Evolutionary conservation across 495 filamentous ascomycete species (phyloP).

Genomic region (Rhypophila decipiens): DNA sequence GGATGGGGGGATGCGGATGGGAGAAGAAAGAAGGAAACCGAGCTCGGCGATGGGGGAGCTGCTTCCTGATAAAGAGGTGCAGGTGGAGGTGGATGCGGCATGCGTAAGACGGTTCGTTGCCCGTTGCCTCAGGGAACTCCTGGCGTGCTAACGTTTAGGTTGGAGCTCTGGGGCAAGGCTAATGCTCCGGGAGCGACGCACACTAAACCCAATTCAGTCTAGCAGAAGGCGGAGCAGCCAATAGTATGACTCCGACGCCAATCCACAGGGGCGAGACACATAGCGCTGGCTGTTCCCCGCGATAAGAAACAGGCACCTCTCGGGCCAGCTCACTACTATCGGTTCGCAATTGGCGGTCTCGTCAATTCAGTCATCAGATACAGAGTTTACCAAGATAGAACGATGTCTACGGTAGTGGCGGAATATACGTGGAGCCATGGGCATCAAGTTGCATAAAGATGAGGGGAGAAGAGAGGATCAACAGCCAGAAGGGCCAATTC

Average conservation of each 20-base stretch:
- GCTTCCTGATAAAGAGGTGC: conserved; percentile 24
- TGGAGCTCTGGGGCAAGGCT: conserved; percentile 6
- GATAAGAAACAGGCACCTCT: conserved; percentile 1
- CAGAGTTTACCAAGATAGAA: too few relatives aligned
- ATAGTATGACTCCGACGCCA: conserved; percentile 6
- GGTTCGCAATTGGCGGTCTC: too few relatives aligned
- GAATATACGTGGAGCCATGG: too few relatives aligned
- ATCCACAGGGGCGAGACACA: conserved; percentile 18
- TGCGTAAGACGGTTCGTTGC: conserved; percentile 19
- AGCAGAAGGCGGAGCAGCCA: conserved; percentile 23
- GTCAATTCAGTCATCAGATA: too few relatives aligned
- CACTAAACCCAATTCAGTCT: conserved; percentile 10
- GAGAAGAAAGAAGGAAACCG: conserved; percentile 21
- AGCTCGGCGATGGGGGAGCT: conserved; percentile 28
- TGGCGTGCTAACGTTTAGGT: conserved; percentile 8
- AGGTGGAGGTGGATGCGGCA: conserved; percentile 7
- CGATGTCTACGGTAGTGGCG: too few relatives aligned
- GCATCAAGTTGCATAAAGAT: too few relatives aligned
- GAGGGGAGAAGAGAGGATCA: too few relatives aligned
- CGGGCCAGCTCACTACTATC: not conserved
- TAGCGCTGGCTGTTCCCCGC: not conserved
- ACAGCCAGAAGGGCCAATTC: too few relatives aligned
- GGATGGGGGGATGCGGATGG: conserved; percentile 21
- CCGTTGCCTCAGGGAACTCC: conserved; percentile 20
- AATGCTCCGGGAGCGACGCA: conserved; percentile 14